Percentiles rank a stretch among this genome's conserved stretches.
These are phyloP conservation scores for Mortierella sp. DNA, from an alignment of 371 early-diverging fungal genomes.

Conservation along the genomic window DNA sequence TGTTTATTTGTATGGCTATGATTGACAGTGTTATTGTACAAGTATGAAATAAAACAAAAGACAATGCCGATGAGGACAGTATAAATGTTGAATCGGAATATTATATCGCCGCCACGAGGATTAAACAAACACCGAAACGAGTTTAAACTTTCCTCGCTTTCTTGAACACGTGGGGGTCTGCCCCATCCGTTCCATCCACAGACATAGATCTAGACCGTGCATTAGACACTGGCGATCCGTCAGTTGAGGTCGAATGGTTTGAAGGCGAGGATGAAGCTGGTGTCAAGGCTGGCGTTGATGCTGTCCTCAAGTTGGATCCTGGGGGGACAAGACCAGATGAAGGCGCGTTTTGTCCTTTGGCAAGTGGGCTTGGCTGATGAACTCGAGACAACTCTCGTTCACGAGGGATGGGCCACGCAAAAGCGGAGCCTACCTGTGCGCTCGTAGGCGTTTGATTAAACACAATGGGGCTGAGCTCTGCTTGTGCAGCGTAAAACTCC, in stretches of 20 bases:
- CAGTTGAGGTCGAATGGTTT: slow-evolving; percentile 25
- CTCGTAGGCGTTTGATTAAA: slow-evolving; percentile 55
- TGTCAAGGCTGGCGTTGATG: slow-evolving; percentile 23
- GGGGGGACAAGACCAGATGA: slow-evolving; percentile 28
- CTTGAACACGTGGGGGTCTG: slow-evolving; percentile 32
- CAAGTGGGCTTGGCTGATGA: slow-evolving; percentile 54
- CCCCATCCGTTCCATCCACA: slow-evolving; percentile 24
- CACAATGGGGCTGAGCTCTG: slow-evolving; percentile 53
- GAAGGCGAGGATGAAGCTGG: slow-evolving; percentile 31
- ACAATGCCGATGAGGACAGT: neutral
- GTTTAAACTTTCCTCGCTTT: slow-evolving; percentile 35
- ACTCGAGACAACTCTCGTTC: slow-evolving; percentile 47
- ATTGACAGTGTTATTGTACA: slow-evolving; percentile 4
- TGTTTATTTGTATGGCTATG: neutral
- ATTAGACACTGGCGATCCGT: slow-evolving; percentile 43
- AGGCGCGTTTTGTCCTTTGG: slow-evolving; percentile 39
- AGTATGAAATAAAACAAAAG: slow-evolving; percentile 1
- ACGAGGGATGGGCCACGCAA: slow-evolving; percentile 48
- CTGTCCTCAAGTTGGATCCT: slow-evolving; percentile 39
- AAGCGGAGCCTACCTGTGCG: slow-evolving; percentile 43
- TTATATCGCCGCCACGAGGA: neutral
- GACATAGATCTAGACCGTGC: slow-evolving; percentile 41
- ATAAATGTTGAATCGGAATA: neutral
- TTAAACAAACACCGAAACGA: neutral
- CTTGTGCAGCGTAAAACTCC: slow-evolving; percentile 71